These are phyloP conservation scores for Cladosporium sp. DNA, from an alignment of 2,329 filamentous ascomycete genomes.

Conservation along the genomic window DNA sequence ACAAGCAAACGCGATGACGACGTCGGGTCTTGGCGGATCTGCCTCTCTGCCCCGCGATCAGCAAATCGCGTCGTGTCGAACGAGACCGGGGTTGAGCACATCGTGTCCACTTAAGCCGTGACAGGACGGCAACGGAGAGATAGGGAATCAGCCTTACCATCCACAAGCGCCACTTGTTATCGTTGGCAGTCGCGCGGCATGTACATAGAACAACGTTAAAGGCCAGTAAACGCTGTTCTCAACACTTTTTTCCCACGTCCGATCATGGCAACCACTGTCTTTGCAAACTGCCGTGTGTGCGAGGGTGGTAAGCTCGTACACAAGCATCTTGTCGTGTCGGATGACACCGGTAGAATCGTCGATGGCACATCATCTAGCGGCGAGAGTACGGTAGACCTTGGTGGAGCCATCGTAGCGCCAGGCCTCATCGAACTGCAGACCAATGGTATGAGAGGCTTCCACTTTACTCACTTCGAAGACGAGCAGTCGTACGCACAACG, in stretches of 20 bases:
- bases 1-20: not conserved
- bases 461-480: constrained; percentile 54
- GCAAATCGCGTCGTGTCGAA: constrained; percentile 1
- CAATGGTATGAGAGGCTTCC: constrained; percentile 55
- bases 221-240: not conserved
- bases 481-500: constrained; percentile 44
- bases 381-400: constrained; percentile 47
- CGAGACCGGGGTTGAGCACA: not conserved
- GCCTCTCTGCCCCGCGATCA: not conserved
- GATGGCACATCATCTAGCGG: constrained; percentile 44
- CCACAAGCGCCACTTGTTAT: not conserved
- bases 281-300: constrained; percentile 49
- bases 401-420: constrained; percentile 53
- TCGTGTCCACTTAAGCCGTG: constrained; percentile 4
- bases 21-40: constrained; percentile 10
- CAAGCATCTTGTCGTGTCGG: constrained; percentile 45
- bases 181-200: not conserved
- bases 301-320: constrained; percentile 46
- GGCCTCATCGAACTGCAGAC: constrained; percentile 59
- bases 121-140: not conserved
- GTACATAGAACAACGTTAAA: not conserved
- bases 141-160: constrained; percentile 4
- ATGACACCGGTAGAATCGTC: constrained; percentile 46
- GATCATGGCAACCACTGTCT: constrained; percentile 36
- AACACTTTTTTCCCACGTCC: not conserved